phyloP scores from a whole-genome alignment of 768 basidiomycete genomes.

The Sistotremastrum suecicum region DNA sequence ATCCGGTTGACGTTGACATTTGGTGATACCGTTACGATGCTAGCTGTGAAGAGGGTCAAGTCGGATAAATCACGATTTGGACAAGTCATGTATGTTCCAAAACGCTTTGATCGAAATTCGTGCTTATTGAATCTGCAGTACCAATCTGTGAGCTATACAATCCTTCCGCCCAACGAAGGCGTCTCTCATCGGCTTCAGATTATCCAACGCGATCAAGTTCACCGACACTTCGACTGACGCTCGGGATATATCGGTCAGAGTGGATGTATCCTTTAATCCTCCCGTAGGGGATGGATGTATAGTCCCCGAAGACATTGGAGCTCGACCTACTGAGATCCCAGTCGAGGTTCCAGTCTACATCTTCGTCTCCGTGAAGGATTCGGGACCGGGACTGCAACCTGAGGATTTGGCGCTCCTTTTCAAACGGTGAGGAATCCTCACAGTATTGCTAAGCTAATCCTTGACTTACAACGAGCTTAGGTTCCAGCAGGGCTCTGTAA shows the following conservation, averaged over 20 bases:
- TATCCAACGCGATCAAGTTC: slow-evolving; percentile 23
- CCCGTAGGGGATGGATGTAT: slow-evolving; percentile 17
- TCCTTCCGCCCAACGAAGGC: slow-evolving; percentile 13
- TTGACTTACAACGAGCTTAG: slow-evolving; percentile 2
- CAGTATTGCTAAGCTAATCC: background rate
- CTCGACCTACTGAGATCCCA: background rate
- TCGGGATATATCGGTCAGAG: slow-evolving; percentile 17
- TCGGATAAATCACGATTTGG: slow-evolving; percentile 22
- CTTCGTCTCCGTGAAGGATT: slow-evolving; percentile 20
- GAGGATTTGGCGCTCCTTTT: slow-evolving; percentile 23
- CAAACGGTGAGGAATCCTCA: slow-evolving; percentile 1
- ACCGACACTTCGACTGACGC: slow-evolving; percentile 12
- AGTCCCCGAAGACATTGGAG: slow-evolving; percentile 10
- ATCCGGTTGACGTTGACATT: slow-evolving; percentile 18
- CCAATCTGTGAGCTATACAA: slow-evolving; percentile 18
- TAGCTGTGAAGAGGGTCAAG: slow-evolving; percentile 16
- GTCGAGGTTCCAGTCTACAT: slow-evolving; percentile 13
- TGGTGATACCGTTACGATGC: slow-evolving; percentile 15
- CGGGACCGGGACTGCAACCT: slow-evolving; percentile 22
- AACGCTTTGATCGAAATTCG: no score
- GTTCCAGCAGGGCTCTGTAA: slow-evolving; percentile 21
- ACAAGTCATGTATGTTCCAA: slow-evolving; percentile 15
- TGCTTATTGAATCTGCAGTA: no score
- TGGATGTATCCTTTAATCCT: slow-evolving; percentile 14
- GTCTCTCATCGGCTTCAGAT: background rate